Evolutionary conservation across 2,329 filamentous ascomycete species (phyloP), one percentile per base, ranked within the genome.

Genomic region (Fonsecaea erecta): DNA sequence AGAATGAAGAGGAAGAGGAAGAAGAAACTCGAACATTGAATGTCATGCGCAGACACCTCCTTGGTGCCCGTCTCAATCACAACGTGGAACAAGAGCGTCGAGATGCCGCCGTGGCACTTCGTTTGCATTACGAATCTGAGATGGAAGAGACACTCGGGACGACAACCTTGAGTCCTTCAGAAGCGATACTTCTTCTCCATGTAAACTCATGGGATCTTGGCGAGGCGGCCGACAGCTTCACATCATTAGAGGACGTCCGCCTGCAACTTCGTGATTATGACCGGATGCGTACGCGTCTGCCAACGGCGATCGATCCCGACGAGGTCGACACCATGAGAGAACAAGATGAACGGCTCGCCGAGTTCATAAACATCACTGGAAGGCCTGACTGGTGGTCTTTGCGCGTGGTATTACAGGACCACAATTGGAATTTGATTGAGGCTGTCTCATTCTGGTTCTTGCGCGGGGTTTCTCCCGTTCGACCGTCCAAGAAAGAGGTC

Each of bases 271-370:
- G 37, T 12, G 30, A 53, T 14, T 64, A 37, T 53, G 60, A 67
- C 51, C 62, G 40, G 28, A 66, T 66, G 64, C 55, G 64, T 26
- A 55, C 34, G 12, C 9, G n/a, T 21, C 40, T 63, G 16, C 54
- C 24, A 46, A 16, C n/a, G 40, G 62, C 57, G 9, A 21, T 46
- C 16, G 52, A 52, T 34, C 24, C 18, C 24, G 30, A 18, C 6
- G n/a, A 43, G 16, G 34, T 35, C 40, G 34, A 28, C n/a, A 51
- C 11, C n/a, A 48, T 26, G 11, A 40, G 30, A 59, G n/a, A 61
- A 32, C 64, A 62, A 35, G 62, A 65, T 43, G 65, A 69, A 55
- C 62, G 67, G 40, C 64, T 69, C 9, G 67, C 67, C 1, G 43
- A 58, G 28, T 54, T 69, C 53, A 55, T 69, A 24, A 64, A 62